These are phyloP conservation scores for Casaregolazyma lundiana DNA, from an alignment of 1,139 yeast genomes.

Conservation along the genomic window DNA sequence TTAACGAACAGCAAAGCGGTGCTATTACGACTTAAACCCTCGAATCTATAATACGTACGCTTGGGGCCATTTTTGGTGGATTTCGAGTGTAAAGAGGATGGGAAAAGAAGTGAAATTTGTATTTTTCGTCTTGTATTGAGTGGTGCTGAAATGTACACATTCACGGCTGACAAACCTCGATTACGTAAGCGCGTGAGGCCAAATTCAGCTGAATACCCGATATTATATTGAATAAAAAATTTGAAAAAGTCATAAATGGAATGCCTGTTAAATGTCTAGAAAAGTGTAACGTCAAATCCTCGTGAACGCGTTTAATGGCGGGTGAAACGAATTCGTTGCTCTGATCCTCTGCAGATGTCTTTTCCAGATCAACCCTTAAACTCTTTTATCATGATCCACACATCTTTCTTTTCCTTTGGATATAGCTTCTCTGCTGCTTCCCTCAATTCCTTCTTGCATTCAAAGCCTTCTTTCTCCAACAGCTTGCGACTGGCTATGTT, in stretches of 20 bases:
- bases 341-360: no score
- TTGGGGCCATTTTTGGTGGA: slow-evolving; percentile 73
- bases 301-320: no score
- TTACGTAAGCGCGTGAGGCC: no score
- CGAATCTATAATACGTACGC: slow-evolving; percentile 52
- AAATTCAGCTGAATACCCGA: no score
- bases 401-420: slow-evolving; percentile 2
- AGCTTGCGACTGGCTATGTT: slow-evolving; percentile 19
- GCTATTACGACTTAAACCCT: slow-evolving; percentile 27
- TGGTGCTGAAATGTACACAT: slow-evolving; percentile 9
- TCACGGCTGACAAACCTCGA: neutral
- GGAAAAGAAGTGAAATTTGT: slow-evolving; percentile 3
- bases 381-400: neutral
- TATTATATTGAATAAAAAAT: no score
- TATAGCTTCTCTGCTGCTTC: slow-evolving; percentile 12
- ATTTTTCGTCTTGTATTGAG: slow-evolving; percentile 7
- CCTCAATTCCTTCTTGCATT: slow-evolving; percentile 10
- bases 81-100: neutral
- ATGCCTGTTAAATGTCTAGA: no score
- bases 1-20: slow-evolving; percentile 25
- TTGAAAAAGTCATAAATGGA: no score
- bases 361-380: no score
- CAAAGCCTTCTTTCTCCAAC: slow-evolving; percentile 20
- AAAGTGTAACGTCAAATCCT: no score
- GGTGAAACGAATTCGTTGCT: no score